phyloP scores from a whole-genome alignment of 306 rosid genomes.

The Malus fusca region DNA sequence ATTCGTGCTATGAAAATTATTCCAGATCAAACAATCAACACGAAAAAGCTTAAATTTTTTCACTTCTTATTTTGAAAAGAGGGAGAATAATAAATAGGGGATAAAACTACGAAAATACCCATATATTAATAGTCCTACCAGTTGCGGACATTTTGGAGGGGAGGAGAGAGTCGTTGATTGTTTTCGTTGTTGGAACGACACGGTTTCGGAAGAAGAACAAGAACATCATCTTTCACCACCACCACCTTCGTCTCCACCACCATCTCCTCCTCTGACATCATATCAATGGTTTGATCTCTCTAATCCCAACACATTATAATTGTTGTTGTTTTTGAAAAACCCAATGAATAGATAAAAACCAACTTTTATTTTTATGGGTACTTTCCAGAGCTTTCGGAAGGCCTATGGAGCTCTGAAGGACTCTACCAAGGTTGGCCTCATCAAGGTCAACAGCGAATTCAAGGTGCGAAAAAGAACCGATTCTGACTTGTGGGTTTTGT shows the following conservation, averaged over 20 bases:
- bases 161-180: slow-evolving; percentile 24
- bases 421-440: slow-evolving; percentile 94
- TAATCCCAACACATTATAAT: neutral
- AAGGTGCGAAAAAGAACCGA: slow-evolving; percentile 36
- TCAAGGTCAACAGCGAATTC: slow-evolving; percentile 88
- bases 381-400: slow-evolving; percentile 64
- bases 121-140: neutral
- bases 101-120: neutral
- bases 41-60: neutral
- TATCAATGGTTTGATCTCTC: slow-evolving; percentile 8
- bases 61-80: neutral
- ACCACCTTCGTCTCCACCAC: neutral
- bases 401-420: slow-evolving; percentile 97
- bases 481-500: neutral
- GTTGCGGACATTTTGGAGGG: slow-evolving; percentile 33
- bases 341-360: neutral
- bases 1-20: too few species aligned
- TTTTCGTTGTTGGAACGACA: slow-evolving; percentile 35
- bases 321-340: neutral
- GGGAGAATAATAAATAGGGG: neutral
- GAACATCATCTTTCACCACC: slow-evolving; percentile 15
- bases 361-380: slow-evolving; percentile 47
- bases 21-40: too few species aligned
- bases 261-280: slow-evolving; percentile 16
- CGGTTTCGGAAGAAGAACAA: slow-evolving; percentile 25